These are phyloP conservation scores for Trichoderma gamsii DNA, from an alignment of 495 filamentous ascomycete species.

Conservation along the genomic window DNA sequence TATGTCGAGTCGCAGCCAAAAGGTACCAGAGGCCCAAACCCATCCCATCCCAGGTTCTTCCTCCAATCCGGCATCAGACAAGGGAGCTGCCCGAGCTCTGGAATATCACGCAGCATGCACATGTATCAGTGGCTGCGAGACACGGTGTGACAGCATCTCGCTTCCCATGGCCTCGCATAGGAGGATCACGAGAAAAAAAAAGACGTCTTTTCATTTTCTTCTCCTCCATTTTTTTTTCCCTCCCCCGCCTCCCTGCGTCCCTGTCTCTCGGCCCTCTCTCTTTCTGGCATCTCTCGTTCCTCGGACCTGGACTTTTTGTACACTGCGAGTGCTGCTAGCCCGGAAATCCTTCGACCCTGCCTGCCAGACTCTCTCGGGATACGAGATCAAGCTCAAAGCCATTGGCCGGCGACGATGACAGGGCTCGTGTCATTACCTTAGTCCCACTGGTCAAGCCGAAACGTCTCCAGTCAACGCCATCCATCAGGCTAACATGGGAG, in stretches of 20 bases:
- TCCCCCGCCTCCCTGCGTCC: background rate
- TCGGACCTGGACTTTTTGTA: too few relatives aligned
- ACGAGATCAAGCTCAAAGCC: conserved; percentile 2
- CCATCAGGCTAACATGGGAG: background rate
- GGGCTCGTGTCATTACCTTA: background rate
- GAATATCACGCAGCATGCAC: background rate
- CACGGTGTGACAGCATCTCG: conserved; percentile 11
- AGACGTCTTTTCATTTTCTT: background rate
- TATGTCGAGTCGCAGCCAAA: background rate
- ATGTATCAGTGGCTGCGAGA: background rate
- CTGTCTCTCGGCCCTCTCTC: too few relatives aligned
- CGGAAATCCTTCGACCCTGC: background rate
- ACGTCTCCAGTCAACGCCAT: background rate
- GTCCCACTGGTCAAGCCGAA: conserved; percentile 4
- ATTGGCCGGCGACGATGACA: background rate
- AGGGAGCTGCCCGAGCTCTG: too few relatives aligned
- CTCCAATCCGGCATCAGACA: too few relatives aligned
- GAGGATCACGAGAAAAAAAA: background rate
- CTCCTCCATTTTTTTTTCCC: background rate
- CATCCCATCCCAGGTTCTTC: too few relatives aligned
- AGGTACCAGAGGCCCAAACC: background rate
- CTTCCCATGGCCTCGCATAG: background rate
- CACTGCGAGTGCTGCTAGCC: too few relatives aligned
- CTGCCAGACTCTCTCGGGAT: conserved; percentile 1
- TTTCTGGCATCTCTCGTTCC: too few relatives aligned